Conservation (phyloP, 1,284 basidiomycete species). For the Sanguinoderma infundibulare region DNA sequence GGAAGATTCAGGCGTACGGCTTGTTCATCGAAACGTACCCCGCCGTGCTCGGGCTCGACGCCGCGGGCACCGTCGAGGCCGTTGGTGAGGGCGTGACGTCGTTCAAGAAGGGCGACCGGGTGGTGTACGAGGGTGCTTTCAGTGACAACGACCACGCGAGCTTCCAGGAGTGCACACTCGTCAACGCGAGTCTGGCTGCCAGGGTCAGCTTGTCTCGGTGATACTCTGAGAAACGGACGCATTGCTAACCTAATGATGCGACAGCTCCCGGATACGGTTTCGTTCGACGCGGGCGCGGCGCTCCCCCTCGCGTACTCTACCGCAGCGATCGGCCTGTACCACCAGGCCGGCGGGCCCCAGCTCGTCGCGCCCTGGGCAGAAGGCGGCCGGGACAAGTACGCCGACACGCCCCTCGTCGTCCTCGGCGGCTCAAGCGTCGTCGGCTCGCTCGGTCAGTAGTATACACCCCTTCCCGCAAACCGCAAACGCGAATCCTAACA, state of each 20-base stretch:
- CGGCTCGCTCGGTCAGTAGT: conserved; percentile 43
- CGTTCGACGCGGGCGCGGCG: conserved; percentile 27
- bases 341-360: not conserved
- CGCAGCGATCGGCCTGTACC: conserved; percentile 21
- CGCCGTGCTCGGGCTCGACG: conserved; percentile 50
- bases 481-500: not conserved
- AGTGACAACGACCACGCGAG: conserved; percentile 23
- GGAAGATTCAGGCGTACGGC: conserved; percentile 41
- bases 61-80: conserved; percentile 44
- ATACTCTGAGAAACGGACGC: conserved; percentile 33
- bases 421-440: conserved; percentile 40
- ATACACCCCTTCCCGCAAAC: conserved; percentile 1
- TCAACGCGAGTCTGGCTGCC: conserved; percentile 30
- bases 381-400: conserved; percentile 35
- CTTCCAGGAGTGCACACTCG: conserved; percentile 39
- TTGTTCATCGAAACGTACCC: conserved; percentile 39
- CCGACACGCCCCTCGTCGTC: conserved; percentile 36
- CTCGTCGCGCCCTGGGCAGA: conserved; percentile 27
- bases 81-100: conserved; percentile 42
- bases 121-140: conserved; percentile 36
- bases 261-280: conserved; percentile 31
- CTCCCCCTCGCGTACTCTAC: conserved; percentile 28
- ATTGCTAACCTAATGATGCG: too few species aligned
- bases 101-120: conserved; percentile 45
- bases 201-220: conserved; percentile 24